Evolutionary conservation across 768 basidiomycete genomes (phyloP).

Genomic region (Naganishia vishniacii): DNA sequence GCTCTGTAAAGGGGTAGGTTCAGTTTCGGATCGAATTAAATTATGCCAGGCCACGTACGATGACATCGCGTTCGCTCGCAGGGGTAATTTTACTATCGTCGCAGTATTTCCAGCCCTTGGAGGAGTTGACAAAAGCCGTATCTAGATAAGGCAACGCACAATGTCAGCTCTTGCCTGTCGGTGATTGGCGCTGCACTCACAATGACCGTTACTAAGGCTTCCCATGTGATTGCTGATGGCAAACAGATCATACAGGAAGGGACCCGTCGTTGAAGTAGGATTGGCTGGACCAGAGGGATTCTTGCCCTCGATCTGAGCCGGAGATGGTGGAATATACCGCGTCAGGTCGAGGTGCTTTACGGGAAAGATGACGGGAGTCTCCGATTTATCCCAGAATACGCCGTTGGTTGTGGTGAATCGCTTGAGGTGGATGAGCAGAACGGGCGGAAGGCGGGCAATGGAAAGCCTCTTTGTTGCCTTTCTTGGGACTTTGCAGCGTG

Average conservation of each 20-base stretch:
- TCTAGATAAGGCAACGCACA: constrained; percentile 54
- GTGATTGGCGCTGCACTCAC: constrained; percentile 55
- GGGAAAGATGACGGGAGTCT: constrained; percentile 90
- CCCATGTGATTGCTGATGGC: constrained; percentile 95
- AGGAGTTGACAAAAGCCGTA: constrained; percentile 82
- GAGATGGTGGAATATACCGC: constrained; percentile 72
- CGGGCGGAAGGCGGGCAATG: constrained; percentile 84
- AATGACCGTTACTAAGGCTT: constrained; percentile 88
- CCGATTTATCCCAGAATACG: constrained; percentile 90
- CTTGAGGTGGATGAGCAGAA: constrained; percentile 86
- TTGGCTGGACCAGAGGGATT: constrained; percentile 55
- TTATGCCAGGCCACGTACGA: constrained; percentile 53
- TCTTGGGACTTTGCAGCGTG: constrained; percentile 81
- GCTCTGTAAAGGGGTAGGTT: constrained; percentile 27
- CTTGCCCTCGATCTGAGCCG: constrained; percentile 51
- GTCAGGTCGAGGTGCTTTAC: constrained; percentile 59
- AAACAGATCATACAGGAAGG: constrained; percentile 88
- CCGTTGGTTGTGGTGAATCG: constrained; percentile 71
- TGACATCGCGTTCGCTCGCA: constrained; percentile 71
- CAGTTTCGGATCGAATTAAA: too few relatives aligned
- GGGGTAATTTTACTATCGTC: constrained; percentile 82
- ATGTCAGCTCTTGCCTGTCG: not conserved
- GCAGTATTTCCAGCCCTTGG: constrained; percentile 84
- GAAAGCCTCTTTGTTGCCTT: constrained; percentile 80
- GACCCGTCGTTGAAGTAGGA: constrained; percentile 74